Evolutionary conservation across 768 basidiomycete genomes (phyloP).

Genomic region (Peribolospora baueri): DNA sequence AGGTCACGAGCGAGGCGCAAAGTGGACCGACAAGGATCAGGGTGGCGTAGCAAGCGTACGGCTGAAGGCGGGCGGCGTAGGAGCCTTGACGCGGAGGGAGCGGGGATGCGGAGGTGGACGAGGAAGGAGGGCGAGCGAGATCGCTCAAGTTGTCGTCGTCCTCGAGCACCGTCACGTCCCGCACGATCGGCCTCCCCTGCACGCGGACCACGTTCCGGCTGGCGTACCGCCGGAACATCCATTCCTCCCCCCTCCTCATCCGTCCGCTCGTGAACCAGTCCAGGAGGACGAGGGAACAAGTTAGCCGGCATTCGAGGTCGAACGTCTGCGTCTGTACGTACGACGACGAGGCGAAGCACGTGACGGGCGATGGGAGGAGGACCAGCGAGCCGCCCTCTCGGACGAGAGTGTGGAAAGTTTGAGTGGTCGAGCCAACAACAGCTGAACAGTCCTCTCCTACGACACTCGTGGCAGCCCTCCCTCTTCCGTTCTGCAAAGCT

Average conservation of each 20-base stretch:
- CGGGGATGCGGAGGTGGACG: neutral
- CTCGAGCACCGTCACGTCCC: conserved; percentile 56
- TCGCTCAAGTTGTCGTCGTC: conserved; percentile 9
- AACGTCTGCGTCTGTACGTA: conserved; percentile 72
- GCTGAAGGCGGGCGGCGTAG: conserved; percentile 38
- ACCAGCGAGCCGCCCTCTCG: conserved; percentile 35
- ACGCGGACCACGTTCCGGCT: conserved; percentile 63
- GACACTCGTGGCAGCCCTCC: neutral
- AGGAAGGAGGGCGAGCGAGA: neutral
- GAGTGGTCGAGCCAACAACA: conserved; percentile 26
- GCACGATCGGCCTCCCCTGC: conserved; percentile 38
- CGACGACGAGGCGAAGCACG: conserved; percentile 60
- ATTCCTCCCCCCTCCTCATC: conserved; percentile 46
- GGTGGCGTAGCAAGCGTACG: conserved; percentile 78
- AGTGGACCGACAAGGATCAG: conserved; percentile 53
- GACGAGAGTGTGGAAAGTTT: conserved; percentile 38
- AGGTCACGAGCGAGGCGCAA: conserved; percentile 26
- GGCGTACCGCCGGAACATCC: conserved; percentile 64
- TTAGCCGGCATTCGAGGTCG: conserved; percentile 28
- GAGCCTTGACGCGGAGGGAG: conserved; percentile 23
- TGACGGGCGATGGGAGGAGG: conserved; percentile 75
- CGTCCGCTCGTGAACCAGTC: conserved; percentile 88
- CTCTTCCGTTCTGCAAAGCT: neutral
- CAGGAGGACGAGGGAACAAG: conserved; percentile 42
- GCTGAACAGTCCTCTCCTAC: neutral